A percentile compares a stretch with the other conserved stretches of the same genome.
These are phyloP conservation scores for Yamadazyma triangularis DNA, from an alignment of 1,139 yeast genomes.

Conservation along the genomic window DNA sequence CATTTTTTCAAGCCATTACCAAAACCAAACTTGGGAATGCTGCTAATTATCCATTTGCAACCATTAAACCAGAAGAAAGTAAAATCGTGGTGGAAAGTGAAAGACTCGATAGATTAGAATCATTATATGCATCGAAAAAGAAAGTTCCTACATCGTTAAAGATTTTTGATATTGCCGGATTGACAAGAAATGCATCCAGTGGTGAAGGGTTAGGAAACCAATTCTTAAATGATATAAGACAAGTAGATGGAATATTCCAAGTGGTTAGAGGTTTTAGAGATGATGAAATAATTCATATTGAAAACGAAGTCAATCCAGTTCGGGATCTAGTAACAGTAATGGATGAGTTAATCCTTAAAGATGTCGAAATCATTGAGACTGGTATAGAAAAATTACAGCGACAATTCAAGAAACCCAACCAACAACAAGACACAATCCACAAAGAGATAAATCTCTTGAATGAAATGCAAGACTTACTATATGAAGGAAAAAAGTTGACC, in stretches of 20 bases:
- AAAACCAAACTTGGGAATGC: constrained; percentile 95
- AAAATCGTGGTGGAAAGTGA: constrained; percentile 94
- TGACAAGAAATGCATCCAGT: constrained; percentile 65
- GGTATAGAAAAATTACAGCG: constrained; percentile 46
- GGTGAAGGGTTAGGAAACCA: constrained; percentile 81
- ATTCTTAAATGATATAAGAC: constrained; percentile 64
- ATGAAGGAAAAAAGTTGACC: constrained; percentile 55
- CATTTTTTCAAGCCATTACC: constrained; percentile 83
- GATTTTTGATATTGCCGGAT: constrained; percentile 85
- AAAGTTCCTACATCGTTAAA: constrained; percentile 93
- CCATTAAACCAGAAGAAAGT: constrained; percentile 99
- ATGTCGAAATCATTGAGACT: constrained; percentile 60
- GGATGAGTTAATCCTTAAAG: constrained; percentile 71
- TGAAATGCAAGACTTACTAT: constrained; percentile 45
- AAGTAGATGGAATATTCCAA: constrained; percentile 72
- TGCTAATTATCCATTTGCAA: constrained; percentile 97
- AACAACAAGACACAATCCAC: constrained; percentile 25
- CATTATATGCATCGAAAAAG: constrained; percentile 74
- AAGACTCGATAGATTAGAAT: constrained; percentile 72
- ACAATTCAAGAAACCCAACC: constrained; percentile 34
- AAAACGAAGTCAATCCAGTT: constrained; percentile 56
- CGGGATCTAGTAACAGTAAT: constrained; percentile 65
- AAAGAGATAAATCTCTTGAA: constrained; percentile 45
- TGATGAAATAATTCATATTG: constrained; percentile 70
- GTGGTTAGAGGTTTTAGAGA: constrained; percentile 64